These are phyloP conservation scores for Elsinoe arachidis DNA, from an alignment of 2,329 filamentous ascomycete species.

Conservation along the genomic window DNA sequence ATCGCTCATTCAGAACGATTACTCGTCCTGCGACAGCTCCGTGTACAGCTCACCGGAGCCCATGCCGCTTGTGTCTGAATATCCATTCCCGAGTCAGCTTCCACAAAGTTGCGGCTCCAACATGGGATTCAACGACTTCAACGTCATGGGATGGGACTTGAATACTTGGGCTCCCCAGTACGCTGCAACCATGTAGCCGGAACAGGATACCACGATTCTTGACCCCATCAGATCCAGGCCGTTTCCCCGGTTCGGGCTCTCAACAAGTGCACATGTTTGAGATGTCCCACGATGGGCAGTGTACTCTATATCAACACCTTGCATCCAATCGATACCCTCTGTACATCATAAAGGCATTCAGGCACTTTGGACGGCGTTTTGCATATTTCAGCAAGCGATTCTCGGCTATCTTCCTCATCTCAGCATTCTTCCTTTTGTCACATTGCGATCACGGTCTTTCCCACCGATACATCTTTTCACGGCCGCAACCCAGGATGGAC, in stretches of 20 bases:
- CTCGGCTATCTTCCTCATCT: conserved; percentile 28
- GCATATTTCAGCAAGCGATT: conserved; percentile 33
- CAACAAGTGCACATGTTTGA: conserved; percentile 33
- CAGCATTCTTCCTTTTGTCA: conserved; percentile 32
- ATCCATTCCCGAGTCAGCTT: conserved; percentile 81
- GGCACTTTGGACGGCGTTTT: conserved; percentile 43
- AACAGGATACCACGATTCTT: conserved; percentile 40
- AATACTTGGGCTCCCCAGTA: conserved; percentile 68
- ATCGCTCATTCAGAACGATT: conserved; percentile 67
- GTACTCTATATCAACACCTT: conserved; percentile 8
- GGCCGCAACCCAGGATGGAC: conserved; percentile 8
- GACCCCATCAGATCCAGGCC: conserved; percentile 26
- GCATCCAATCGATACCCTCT: conserved; percentile 6
- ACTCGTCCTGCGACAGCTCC: conserved; percentile 42
- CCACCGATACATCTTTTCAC: conserved; percentile 14
- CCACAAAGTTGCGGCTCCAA: conserved; percentile 74
- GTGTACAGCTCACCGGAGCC: conserved; percentile 71
- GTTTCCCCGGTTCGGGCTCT: conserved; percentile 9
- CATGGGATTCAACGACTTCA: conserved; percentile 52
- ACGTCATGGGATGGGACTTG: conserved; percentile 78
- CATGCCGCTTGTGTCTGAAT: conserved; percentile 62
- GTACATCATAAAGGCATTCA: conserved; percentile 11
- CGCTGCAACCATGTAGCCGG: conserved; percentile 73
- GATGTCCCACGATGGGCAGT: conserved; percentile 24
- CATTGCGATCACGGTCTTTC: conserved; percentile 23